Percentiles rank a stretch among this genome's conserved stretches.
Evolutionary conservation across 768 basidiomycete species (phyloP).

Genomic region (Russula earlei): DNA sequence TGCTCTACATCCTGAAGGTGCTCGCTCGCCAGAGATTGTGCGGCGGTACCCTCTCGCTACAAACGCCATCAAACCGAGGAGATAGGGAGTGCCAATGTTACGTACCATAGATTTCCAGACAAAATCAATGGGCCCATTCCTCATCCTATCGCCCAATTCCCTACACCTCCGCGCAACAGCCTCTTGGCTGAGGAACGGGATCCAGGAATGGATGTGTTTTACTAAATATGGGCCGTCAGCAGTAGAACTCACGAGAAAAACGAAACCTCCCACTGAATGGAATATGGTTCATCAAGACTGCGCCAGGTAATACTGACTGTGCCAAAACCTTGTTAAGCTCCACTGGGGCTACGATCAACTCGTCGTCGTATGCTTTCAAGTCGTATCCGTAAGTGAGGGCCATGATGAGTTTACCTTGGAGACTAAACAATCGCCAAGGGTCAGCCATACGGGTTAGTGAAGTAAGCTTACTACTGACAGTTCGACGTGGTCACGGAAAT

Average conservation of each 20-base stretch:
- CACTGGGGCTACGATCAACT: neutral
- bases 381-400: conserved; percentile 7
- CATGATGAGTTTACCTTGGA: conserved; percentile 8
- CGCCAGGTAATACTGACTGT: neutral
- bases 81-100: neutral
- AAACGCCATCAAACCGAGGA: neutral
- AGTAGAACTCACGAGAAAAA: too few species aligned
- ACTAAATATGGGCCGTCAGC: neutral
- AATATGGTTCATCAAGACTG: neutral
- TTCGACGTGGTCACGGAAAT: neutral
- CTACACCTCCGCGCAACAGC: neutral
- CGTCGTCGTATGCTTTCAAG: neutral
- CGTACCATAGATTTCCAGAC: conserved; percentile 4
- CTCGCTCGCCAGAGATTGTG: conserved; percentile 1
- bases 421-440: neutral
- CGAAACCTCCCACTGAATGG: neutral
- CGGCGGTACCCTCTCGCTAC: conserved; percentile 4
- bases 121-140: conserved; percentile 1
- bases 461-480: neutral
- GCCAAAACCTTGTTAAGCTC: neutral
- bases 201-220: conserved; percentile 8
- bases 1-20: neutral
- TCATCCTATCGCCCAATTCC: neutral
- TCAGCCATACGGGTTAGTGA: neutral
- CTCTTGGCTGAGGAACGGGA: conserved; percentile 5